Evolutionary conservation across 805 yeast species (phyloP), one percentile per base, ranked within the genome.

Genomic region (Lipomyces sp.): DNA sequence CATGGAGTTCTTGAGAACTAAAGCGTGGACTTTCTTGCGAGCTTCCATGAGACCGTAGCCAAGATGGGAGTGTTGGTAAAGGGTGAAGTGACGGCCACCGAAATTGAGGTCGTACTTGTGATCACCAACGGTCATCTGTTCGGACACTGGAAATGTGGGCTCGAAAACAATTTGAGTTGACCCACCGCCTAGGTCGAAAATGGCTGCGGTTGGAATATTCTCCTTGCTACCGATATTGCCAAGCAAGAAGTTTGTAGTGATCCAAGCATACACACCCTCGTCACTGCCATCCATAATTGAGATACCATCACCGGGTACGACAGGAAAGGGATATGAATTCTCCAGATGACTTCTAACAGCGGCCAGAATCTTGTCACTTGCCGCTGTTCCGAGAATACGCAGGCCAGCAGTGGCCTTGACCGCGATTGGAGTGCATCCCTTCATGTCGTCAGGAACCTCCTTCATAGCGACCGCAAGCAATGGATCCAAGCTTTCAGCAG

Each of bases 181-280:
- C 3, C 98, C 98, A 75, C 99, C 99, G 73, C 99, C 99, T 67
- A 95, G 85, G 78, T 95, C 99, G 75, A 95, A 95, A 10, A 95
- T 97, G 30, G 98, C 99, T 59, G 96, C 97, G 11, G 99, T 95
- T 37, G 97, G 92, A 33, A 80, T 77, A 78, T 88, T 89, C 53
- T 85, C 87, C 39, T 79, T 77, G n/a, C 83, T 76, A 15, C 98
- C 99, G 77, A 95, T 94, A 80, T 94, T 95, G 53, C 98, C 98
- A 73, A 94, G 83, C 71, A 95, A 81, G 77, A 88, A 95, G 80
- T 95, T 95, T 60, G 97, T 88, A 34, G 99, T 95, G 77, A 95
- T 90, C 99, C 99, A 95, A 0, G 99, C 99, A 76, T 87, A 95
- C 7, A 95, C 98, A 78, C 99, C 99, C 82, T 96, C 99, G 73